Percentiles rank a stretch among this genome's conserved stretches.
Conservation (phyloP, 2,329 filamentous ascomycete genomes). For the Pezicula rhizophila region DNA sequence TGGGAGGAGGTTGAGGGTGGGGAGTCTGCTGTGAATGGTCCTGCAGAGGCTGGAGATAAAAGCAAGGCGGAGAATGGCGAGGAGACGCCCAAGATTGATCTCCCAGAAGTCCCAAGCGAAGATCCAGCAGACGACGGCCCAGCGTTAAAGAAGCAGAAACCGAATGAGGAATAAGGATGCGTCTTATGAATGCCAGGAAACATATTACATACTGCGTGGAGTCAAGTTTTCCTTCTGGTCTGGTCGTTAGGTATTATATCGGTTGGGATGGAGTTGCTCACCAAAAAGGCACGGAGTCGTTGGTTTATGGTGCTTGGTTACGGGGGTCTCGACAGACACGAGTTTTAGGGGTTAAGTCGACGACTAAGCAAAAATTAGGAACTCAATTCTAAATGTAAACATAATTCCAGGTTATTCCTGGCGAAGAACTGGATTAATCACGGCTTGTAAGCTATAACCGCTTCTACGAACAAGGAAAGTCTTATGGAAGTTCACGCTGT, state of each 20-base stretch:
- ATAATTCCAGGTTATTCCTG: too few relatives aligned
- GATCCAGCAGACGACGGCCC: constrained; percentile 29
- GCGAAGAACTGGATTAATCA: too few relatives aligned
- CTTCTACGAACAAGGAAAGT: too few relatives aligned
- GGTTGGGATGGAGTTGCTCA: too few relatives aligned
- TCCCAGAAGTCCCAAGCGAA: constrained; percentile 31
- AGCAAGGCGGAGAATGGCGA: constrained; percentile 8
- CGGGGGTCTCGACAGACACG: neutral
- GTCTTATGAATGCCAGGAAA: neutral
- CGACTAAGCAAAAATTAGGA: neutral
- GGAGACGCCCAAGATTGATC: constrained; percentile 20
- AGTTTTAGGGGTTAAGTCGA: neutral
- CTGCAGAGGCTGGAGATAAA: constrained; percentile 5
- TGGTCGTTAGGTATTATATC: too few relatives aligned
- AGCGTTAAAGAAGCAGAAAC: constrained; percentile 29
- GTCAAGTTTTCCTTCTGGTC: too few relatives aligned
- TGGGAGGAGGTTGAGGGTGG: constrained; percentile 23
- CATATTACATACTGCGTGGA: neutral
- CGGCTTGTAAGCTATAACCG: too few relatives aligned
- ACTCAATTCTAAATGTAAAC: too few relatives aligned
- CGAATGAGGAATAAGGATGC: constrained; percentile 10
- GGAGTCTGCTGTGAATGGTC: constrained; percentile 19
- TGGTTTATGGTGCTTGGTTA: too few relatives aligned
- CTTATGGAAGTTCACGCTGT: neutral
- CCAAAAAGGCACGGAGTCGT: too few relatives aligned